Evolutionary conservation across 495 filamentous ascomycete species (phyloP).

Genomic region (Xylaria telfairii): DNA sequence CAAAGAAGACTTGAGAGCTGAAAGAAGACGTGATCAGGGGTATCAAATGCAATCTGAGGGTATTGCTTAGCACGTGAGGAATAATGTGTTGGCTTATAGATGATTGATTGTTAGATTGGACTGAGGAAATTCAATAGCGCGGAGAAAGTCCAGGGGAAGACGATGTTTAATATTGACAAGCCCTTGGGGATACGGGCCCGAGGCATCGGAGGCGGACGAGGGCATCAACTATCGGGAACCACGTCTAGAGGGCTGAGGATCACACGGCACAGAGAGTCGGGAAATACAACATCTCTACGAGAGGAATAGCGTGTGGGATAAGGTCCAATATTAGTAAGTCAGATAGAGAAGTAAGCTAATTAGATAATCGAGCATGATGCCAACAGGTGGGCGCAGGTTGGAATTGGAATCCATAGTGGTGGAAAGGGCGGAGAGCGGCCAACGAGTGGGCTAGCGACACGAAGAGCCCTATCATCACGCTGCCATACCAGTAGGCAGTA

Average conservation of each 20-base stretch:
- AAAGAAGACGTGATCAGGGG: neutral
- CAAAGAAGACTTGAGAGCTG: neutral
- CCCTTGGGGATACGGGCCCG: neutral
- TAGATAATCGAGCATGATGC: neutral
- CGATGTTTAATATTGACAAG: neutral
- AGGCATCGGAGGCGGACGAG: neutral
- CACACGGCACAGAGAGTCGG: slow-evolving; percentile 22
- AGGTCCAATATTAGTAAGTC: neutral
- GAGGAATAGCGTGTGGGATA: neutral
- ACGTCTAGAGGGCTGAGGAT: neutral
- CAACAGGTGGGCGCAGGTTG: neutral
- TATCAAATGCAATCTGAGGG: slow-evolving; percentile 1
- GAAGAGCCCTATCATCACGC: neutral
- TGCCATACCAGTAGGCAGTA: neutral
- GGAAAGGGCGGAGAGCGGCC: neutral
- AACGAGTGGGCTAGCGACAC: neutral
- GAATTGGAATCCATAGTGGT: neutral
- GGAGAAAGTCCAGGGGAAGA: neutral
- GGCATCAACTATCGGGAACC: slow-evolving; percentile 9
- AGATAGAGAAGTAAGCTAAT: neutral
- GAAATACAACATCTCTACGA: slow-evolving; percentile 10
- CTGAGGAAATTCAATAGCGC: neutral
- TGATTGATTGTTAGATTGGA: neutral
- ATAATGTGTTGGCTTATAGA: neutral
- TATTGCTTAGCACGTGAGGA: neutral